Conservation (phyloP, 2,329 filamentous ascomycete species). For the Teratosphaeria viscida region DNA sequence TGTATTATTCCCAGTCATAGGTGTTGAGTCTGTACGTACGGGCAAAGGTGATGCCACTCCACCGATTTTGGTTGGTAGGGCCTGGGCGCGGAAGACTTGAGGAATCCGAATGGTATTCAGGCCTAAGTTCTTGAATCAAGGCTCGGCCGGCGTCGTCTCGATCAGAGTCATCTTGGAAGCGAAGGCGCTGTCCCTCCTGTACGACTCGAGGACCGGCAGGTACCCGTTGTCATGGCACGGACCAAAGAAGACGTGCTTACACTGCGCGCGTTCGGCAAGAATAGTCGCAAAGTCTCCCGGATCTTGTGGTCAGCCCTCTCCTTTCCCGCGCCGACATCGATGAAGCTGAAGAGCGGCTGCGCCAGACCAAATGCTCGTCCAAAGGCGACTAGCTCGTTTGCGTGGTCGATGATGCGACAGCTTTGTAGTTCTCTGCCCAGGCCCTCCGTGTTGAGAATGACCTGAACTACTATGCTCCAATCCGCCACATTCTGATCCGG, state of each 20-base stretch:
- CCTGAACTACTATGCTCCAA: constrained; percentile 37
- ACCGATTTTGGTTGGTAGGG: constrained; percentile 25
- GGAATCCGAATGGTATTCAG: constrained; percentile 31
- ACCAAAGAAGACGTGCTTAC: constrained; percentile 39
- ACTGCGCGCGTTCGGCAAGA: constrained; percentile 35
- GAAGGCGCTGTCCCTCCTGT: constrained; percentile 30
- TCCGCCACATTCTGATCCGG: constrained; percentile 27
- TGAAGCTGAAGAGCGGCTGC: constrained; percentile 37
- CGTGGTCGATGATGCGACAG: constrained; percentile 30
- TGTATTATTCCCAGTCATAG: background rate
- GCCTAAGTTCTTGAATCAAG: constrained; percentile 32
- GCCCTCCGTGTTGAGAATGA: constrained; percentile 39
- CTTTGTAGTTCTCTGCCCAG: constrained; percentile 32
- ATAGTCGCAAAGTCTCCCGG: constrained; percentile 36
- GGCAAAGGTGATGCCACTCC: background rate
- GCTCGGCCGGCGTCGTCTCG: constrained; percentile 32
- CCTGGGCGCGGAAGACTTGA: constrained; percentile 31
- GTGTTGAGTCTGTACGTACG: background rate
- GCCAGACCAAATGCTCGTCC: constrained; percentile 34
- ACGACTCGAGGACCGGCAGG: constrained; percentile 35
- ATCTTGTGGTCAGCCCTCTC: constrained; percentile 37
- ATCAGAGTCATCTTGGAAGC: constrained; percentile 35
- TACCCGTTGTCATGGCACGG: constrained; percentile 39
- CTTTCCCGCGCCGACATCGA: constrained; percentile 38
- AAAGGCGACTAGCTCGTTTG: constrained; percentile 32